These are phyloP conservation scores for Rhizopus stolonifer DNA, from an alignment of 371 early-diverging fungal species.

Conservation along the genomic window DNA sequence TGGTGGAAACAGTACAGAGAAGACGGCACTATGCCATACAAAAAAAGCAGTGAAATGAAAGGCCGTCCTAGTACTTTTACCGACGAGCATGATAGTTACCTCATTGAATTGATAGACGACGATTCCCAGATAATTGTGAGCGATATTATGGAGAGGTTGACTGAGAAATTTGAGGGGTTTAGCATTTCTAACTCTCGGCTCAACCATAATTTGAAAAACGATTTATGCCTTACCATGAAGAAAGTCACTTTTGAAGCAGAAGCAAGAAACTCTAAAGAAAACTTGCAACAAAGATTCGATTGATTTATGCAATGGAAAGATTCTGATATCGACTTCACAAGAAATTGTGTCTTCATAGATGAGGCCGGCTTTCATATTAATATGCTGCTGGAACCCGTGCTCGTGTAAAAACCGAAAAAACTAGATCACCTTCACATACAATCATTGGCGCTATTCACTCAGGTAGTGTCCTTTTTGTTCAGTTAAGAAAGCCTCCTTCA, in stretches of 20 bases:
- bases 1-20: conserved; percentile 9
- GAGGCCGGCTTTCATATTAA: conserved; percentile 15
- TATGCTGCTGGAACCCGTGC: conserved; percentile 15
- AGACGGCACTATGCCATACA: conserved; percentile 11
- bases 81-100: conserved; percentile 4
- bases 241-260: conserved; percentile 10
- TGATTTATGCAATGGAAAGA: conserved; percentile 11
- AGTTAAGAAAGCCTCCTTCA: conserved; percentile 10
- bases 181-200: conserved; percentile 5
- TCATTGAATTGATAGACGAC: conserved; percentile 2
- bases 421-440: conserved; percentile 11
- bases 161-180: conserved; percentile 6
- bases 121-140: conserved; percentile 3
- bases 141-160: conserved; percentile 8
- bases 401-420: conserved; percentile 11
- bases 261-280: conserved; percentile 9
- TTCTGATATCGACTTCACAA: conserved; percentile 10
- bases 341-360: conserved; percentile 15
- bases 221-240: conserved; percentile 4
- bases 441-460: conserved; percentile 16
- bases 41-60: conserved; percentile 9
- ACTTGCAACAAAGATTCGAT: conserved; percentile 9
- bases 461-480: conserved; percentile 11
- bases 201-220: conserved; percentile 10
- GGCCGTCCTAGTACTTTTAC: conserved; percentile 5